Percentiles rank a stretch among this genome's conserved stretches.
Evolutionary conservation across 176 grass and related monocot species (phyloP).

Genomic region (Lolium rigidum): DNA sequence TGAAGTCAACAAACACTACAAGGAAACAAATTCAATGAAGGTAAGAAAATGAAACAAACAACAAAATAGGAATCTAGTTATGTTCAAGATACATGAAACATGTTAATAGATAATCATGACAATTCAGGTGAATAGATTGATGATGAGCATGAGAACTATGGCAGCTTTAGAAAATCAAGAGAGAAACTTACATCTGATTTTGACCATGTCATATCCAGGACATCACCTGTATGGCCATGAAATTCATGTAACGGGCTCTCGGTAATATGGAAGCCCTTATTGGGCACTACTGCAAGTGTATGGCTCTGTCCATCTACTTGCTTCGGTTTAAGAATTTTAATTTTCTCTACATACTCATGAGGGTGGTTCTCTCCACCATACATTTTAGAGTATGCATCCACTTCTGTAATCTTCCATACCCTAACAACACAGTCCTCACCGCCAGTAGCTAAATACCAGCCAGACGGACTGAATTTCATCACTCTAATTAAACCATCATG

Average conservation of each 20-base stretch:
- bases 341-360: conserved; percentile 44
- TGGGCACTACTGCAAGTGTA: conserved; percentile 64
- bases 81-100: conserved; percentile 1
- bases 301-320: conserved; percentile 42
- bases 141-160: background rate
- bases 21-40: conserved; percentile 12
- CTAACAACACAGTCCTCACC: conserved; percentile 81
- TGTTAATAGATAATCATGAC: background rate
- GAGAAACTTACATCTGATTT: conserved; percentile 70
- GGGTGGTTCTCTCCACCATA: conserved; percentile 37
- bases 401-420: conserved; percentile 85
- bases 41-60: conserved; percentile 34
- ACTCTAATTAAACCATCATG: conserved; percentile 83
- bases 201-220: conserved; percentile 93
- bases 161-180: background rate
- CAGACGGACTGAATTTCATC: conserved; percentile 86
- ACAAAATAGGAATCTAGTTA: background rate
- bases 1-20: conserved; percentile 88
- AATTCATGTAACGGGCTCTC: conserved; percentile 79
- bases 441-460: conserved; percentile 84
- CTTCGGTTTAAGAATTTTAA: conserved; percentile 52
- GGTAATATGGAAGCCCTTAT: conserved; percentile 66
- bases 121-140: background rate
- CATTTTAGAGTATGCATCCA: conserved; percentile 54
- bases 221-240: conserved; percentile 67